Conservation (phyloP, 1,284 basidiomycete genomes). For the Retiboletus flavoniger region DNA sequence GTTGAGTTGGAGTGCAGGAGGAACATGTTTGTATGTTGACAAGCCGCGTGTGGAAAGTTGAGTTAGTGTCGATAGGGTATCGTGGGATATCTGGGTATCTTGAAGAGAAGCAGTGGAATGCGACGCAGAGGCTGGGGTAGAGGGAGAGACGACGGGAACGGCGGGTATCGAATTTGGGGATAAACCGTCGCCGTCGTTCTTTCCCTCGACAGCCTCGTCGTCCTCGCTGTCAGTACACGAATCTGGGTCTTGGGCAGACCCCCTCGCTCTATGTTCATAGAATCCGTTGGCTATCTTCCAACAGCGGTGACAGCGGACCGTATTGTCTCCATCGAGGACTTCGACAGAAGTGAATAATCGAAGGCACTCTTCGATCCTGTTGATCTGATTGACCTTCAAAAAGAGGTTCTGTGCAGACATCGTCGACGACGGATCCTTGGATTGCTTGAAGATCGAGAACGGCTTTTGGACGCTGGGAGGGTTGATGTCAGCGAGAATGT, state of each 20-base stretch:
- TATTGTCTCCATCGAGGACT: slow-evolving; percentile 89
- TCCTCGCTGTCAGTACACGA: slow-evolving; percentile 34
- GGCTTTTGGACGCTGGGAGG: slow-evolving; percentile 37
- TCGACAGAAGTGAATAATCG: slow-evolving; percentile 88
- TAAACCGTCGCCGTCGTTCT: not conserved
- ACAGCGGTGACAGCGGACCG: slow-evolving; percentile 88
- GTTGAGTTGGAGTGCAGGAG: slow-evolving; percentile 34
- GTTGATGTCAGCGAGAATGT: slow-evolving; percentile 61
- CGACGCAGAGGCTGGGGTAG: slow-evolving; percentile 10
- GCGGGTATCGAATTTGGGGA: not conserved
- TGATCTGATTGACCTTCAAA: slow-evolving; percentile 30
- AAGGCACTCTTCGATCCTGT: slow-evolving; percentile 62
- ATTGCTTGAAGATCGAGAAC: slow-evolving; percentile 47
- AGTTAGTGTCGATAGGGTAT: slow-evolving; percentile 26
- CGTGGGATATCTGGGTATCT: slow-evolving; percentile 25
- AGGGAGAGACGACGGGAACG: slow-evolving; percentile 1
- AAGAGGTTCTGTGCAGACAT: slow-evolving; percentile 24
- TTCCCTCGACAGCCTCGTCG: slow-evolving; percentile 16
- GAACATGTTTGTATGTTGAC: slow-evolving; percentile 24
- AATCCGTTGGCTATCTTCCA: slow-evolving; percentile 83
- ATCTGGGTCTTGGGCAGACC: slow-evolving; percentile 35
- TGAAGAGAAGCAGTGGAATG: slow-evolving; percentile 19
- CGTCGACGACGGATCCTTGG: slow-evolving; percentile 23
- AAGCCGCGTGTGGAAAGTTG: slow-evolving; percentile 31
- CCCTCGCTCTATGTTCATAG: slow-evolving; percentile 40